Conservation (phyloP, 768 basidiomycete genomes). For the Termitomyces sp. region DNA sequence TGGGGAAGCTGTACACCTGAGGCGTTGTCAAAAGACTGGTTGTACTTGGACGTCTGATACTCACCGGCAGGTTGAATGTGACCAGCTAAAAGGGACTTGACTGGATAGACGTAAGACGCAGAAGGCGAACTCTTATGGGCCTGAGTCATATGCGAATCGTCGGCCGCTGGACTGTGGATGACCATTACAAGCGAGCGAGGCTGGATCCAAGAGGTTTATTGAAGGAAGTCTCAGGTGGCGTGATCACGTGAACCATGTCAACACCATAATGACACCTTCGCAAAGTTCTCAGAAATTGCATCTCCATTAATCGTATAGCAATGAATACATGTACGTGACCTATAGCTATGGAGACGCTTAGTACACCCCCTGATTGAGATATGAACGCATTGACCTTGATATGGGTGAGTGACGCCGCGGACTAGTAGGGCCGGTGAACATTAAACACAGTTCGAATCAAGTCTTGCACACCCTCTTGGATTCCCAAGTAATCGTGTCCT, state of each 20-base stretch:
- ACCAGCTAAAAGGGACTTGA: slow-evolving; percentile 35
- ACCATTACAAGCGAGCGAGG: not conserved
- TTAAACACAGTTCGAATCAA: slow-evolving; percentile 42
- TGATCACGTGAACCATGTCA: slow-evolving; percentile 4
- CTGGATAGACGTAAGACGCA: slow-evolving; percentile 35
- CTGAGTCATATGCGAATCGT: not conserved
- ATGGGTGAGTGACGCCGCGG: not conserved
- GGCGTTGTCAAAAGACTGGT: not conserved
- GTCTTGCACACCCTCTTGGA: slow-evolving; percentile 74
- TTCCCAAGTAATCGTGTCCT: slow-evolving; percentile 57
- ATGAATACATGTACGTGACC: not conserved
- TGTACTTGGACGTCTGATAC: slow-evolving; percentile 2
- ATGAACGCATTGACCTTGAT: not conserved
- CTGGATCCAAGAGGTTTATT: not conserved
- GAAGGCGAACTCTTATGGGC: slow-evolving; percentile 3
- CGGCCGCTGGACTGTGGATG: not conserved
- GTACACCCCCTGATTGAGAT: not conserved
- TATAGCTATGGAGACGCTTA: not conserved
- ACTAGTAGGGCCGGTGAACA: slow-evolving; percentile 10
- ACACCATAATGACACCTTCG: not conserved
- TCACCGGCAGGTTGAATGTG: slow-evolving; percentile 30
- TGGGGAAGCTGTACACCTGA: not conserved
- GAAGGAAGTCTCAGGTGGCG: slow-evolving; percentile 10
- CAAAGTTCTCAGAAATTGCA: not conserved
- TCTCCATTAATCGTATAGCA: not conserved